Evolutionary conservation across 1,284 basidiomycete species (phyloP), one percentile per base, ranked within the genome.

Genomic region (Volvariella volvacea): DNA sequence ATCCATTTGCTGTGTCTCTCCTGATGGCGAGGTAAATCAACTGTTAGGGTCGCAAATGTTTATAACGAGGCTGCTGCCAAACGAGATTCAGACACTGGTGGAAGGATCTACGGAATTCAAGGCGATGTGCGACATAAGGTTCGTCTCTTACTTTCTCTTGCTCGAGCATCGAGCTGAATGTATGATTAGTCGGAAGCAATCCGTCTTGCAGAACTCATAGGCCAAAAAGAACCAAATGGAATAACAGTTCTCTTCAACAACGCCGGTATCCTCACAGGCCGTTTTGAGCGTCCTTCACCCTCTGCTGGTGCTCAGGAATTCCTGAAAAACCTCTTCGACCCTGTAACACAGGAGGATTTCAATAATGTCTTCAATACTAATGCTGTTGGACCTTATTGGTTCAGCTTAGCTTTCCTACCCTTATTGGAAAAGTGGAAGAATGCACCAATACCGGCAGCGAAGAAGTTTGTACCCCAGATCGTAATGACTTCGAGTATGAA

Each of bases 401-500:
- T 76, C 30, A 72, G 70, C 1, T 70, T 74, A 50, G 71, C 73
- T 3, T 76, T 75, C 55, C 60, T 76, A 3, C 73, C 71, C 4
- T 56, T 75, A 4, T 60, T 76, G 16, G 73, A 74, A 53, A 65
- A 63, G 46, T 74, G 73, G 71, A 73, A 67, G 48, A 49, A 47
- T 14, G 52, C 52, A 1, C 47, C 52, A 6, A 52, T 52, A 20
- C 43, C 42, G 8, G 50, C 39, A 12, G 55, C 60, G 28, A 58
- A 63, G 46, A 63, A 60, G 38, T 74, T 74, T 50, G 69, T 64
- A 1, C 71, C 73, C 1, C 72, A 74, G 53, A 58, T 76, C 20
- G 57, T 75, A 38, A 74, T 74, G 69, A 76, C 73, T 1, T 70
- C 67, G 41, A 73, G 70, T 44, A 73, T 74, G 71, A 74, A 73